Conservation (phyloP, 1,284 basidiomycete species). For the Sporisorium iseilematis-ciliati region DNA sequence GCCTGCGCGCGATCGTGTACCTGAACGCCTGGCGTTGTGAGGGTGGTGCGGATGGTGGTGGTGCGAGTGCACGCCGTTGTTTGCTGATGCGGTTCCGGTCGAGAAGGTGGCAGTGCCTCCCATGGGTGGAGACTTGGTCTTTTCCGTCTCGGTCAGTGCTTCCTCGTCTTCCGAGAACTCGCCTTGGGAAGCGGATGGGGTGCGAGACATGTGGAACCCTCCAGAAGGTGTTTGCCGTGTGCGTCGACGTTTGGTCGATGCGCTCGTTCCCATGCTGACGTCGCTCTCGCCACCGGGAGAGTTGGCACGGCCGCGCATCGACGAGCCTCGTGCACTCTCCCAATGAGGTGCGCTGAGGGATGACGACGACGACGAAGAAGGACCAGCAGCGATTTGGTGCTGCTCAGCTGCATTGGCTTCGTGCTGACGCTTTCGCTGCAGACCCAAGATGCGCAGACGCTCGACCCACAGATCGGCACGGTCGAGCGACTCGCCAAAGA, state of each 20-base stretch:
- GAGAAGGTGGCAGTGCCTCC: slow-evolving; percentile 13
- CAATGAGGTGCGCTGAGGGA: slow-evolving; percentile 24
- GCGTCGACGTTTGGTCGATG: slow-evolving; percentile 50
- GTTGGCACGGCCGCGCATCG: slow-evolving; percentile 37
- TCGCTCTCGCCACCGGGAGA: slow-evolving; percentile 49
- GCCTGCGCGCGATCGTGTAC: slow-evolving; percentile 32
- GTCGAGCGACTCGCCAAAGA: slow-evolving; percentile 88
- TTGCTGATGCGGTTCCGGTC: slow-evolving; percentile 7
- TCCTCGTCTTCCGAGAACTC: slow-evolving; percentile 42
- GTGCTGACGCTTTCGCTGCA: slow-evolving; percentile 62
- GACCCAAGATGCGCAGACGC: slow-evolving; percentile 58
- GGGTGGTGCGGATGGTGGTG: slow-evolving; percentile 11
- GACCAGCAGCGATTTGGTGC: slow-evolving; percentile 33
- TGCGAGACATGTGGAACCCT: slow-evolving; percentile 47
- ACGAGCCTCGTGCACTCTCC: slow-evolving; percentile 48
- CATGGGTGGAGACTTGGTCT: slow-evolving; percentile 20
- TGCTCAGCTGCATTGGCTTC: slow-evolving; percentile 38
- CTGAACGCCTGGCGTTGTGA: slow-evolving; percentile 19
- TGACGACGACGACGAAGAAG: slow-evolving; percentile 15
- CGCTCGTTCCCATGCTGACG: slow-evolving; percentile 53
- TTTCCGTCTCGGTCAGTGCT: slow-evolving; percentile 46
- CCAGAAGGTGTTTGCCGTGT: slow-evolving; percentile 27
- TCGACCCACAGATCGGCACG: slow-evolving; percentile 83
- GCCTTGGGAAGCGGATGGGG: slow-evolving; percentile 29
- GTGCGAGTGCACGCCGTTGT: slow-evolving; percentile 10